Percentiles rank a stretch among this genome's conserved stretches.
Evolutionary conservation across 208 protist species (phyloP).

Genomic region (Leishmania arabica): DNA sequence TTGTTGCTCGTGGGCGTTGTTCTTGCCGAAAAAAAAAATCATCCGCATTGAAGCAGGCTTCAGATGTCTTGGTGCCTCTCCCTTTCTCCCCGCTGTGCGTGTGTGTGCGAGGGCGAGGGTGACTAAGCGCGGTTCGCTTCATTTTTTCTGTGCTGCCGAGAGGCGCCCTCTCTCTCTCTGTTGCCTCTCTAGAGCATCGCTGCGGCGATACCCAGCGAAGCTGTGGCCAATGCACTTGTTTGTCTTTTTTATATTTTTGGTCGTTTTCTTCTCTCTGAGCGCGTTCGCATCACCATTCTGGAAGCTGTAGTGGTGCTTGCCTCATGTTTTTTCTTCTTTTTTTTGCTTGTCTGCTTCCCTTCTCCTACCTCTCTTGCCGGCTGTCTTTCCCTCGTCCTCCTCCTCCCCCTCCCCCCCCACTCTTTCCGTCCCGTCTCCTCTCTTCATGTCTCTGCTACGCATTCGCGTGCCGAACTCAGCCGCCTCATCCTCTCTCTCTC

Average conservation of each 20-base stretch:
- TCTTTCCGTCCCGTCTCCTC: neutral
- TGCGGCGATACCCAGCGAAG: neutral
- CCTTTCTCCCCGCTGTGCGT: neutral
- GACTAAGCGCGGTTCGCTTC: neutral
- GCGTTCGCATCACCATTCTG: neutral
- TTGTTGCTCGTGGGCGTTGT: too few species aligned
- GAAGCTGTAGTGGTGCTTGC: neutral
- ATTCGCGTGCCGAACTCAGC: neutral
- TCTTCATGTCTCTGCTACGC: slow-evolving; percentile 1
- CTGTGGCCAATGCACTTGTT: neutral
- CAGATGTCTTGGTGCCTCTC: neutral
- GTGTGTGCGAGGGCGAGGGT: neutral
- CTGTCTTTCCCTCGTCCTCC: neutral
- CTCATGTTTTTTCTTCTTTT: neutral
- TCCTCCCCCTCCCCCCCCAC: neutral
- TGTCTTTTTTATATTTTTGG: neutral
- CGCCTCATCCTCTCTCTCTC: neutral
- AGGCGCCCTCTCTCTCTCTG: neutral
- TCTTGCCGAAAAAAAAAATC: neutral
- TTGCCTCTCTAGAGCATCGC: neutral
- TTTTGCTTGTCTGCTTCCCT: neutral
- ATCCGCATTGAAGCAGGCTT: neutral
- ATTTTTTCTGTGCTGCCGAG: neutral
- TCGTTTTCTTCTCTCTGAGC: neutral
- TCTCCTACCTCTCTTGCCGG: neutral